Evolutionary conservation across 139 green algal genomes (phyloP).

Genomic region (Yamagishiella unicocca): DNA sequence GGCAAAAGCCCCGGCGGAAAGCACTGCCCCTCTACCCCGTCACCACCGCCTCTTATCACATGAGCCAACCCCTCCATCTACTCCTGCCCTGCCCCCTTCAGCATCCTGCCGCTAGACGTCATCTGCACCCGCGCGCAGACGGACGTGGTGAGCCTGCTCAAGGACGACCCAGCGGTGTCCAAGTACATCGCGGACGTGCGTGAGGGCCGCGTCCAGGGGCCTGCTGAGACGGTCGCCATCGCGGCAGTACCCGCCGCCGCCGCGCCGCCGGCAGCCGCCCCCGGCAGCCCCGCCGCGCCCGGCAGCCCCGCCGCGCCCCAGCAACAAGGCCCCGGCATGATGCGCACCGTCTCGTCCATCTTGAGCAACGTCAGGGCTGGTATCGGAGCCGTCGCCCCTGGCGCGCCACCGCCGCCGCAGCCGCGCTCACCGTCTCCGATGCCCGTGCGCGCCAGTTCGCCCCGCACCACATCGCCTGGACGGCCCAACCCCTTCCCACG

Average conservation of each 20-base stretch:
- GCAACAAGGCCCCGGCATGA: not conserved
- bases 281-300: not conserved
- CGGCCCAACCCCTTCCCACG: slow-evolving; percentile 11
- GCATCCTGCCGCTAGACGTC: slow-evolving; percentile 42
- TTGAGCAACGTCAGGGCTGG: slow-evolving; percentile 13
- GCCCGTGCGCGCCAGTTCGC: not conserved
- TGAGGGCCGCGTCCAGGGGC: not conserved
- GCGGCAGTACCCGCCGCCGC: not conserved
- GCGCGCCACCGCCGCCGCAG: slow-evolving; percentile 9
- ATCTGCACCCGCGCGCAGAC: slow-evolving; percentile 45
- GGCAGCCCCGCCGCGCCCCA: not conserved
- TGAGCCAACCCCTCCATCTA: not conserved
- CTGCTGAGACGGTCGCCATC: not conserved
- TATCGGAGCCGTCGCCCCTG: slow-evolving; percentile 20
- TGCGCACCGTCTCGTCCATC: not conserved
- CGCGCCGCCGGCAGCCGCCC: not conserved
- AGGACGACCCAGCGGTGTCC: slow-evolving; percentile 8
- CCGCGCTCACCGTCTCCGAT: not conserved
- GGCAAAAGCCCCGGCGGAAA: too few relatives aligned
- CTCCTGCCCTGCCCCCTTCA: not conserved
- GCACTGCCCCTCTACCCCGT: not conserved
- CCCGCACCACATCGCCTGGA: not conserved
- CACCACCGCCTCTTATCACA: not conserved
- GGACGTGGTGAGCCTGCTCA: slow-evolving; percentile 17
- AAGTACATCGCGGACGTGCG: slow-evolving; percentile 21